Evolutionary conservation across 352 stramenopile species (phyloP).

Genomic region (Pythium myriotylum): DNA sequence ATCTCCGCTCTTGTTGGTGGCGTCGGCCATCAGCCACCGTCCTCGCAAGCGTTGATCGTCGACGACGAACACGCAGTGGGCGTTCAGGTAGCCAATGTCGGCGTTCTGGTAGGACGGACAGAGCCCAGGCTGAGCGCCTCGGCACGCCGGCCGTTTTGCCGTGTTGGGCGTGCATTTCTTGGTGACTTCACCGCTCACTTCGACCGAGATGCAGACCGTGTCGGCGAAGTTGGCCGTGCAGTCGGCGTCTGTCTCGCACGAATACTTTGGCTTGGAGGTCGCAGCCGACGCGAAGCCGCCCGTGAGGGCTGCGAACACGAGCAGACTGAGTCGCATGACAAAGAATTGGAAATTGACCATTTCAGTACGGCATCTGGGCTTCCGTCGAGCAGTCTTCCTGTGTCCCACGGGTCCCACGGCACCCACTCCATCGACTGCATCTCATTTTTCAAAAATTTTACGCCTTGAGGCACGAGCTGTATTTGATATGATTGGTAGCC

Average conservation of each 20-base stretch:
- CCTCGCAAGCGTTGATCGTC: slow-evolving; percentile 39
- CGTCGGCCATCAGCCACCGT: slow-evolving; percentile 15
- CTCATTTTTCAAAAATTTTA: too few species aligned
- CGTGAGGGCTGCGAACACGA: too few species aligned
- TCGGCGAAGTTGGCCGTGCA: slow-evolving; percentile 61
- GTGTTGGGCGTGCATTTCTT: slow-evolving; percentile 84
- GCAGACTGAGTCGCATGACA: too few species aligned
- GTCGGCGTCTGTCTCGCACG: slow-evolving; percentile 66
- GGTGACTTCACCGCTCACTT: slow-evolving; percentile 58
- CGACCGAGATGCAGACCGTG: slow-evolving; percentile 73
- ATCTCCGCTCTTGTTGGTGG: not conserved
- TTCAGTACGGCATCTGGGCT: too few species aligned
- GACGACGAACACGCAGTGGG: slow-evolving; percentile 75
- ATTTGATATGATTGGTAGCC: too few species aligned
- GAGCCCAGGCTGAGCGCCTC: slow-evolving; percentile 58
- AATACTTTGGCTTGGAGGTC: slow-evolving; percentile 32
- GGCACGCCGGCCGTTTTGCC: slow-evolving; percentile 60
- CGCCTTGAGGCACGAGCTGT: too few species aligned
- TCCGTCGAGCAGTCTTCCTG: too few species aligned
- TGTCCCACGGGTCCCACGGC: too few species aligned
- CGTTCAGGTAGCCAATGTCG: slow-evolving; percentile 70
- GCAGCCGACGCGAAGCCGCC: not conserved
- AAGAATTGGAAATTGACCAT: too few species aligned
- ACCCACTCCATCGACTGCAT: too few species aligned
- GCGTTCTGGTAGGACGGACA: slow-evolving; percentile 75